These are phyloP conservation scores for Dothistroma septosporum DNA, from an alignment of 2,329 filamentous ascomycete genomes.

Conservation along the genomic window DNA sequence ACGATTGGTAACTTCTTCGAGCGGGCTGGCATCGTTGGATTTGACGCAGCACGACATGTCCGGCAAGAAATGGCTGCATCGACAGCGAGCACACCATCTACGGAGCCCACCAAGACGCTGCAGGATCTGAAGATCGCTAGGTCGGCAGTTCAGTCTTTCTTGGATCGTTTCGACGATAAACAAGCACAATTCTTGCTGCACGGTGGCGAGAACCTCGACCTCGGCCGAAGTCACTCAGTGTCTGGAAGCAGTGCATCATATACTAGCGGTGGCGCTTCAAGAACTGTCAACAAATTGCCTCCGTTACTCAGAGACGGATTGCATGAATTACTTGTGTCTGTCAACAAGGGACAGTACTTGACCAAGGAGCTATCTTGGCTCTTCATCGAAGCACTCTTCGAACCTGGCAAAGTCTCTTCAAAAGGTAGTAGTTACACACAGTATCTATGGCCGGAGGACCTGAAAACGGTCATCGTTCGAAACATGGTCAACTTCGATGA, in stretches of 20 bases:
- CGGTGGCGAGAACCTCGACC: conserved; percentile 26
- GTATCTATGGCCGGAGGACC: conserved; percentile 52
- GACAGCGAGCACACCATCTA: neutral
- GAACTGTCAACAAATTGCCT: conserved; percentile 12
- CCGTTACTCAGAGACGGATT: conserved; percentile 35
- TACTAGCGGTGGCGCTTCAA: conserved; percentile 13
- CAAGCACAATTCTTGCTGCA: conserved; percentile 26
- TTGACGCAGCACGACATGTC: conserved; percentile 28
- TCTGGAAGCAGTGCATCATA: conserved; percentile 16
- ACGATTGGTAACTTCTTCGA: conserved; percentile 51
- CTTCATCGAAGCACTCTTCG: conserved; percentile 53
- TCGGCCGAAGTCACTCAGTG: conserved; percentile 16
- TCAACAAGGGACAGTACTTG: conserved; percentile 48
- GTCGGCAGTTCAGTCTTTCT: conserved; percentile 25
- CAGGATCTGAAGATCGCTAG: conserved; percentile 20
- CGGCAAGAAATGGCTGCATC: conserved; percentile 26
- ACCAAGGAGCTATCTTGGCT: conserved; percentile 50
- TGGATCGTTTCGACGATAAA: conserved; percentile 30
- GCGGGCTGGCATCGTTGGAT: conserved; percentile 46
- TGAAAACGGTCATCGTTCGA: conserved; percentile 54
- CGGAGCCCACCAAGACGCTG: conserved; percentile 1
- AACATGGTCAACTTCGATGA: conserved; percentile 54
- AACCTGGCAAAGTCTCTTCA: conserved; percentile 34
- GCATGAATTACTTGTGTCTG: conserved; percentile 38
- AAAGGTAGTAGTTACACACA: conserved; percentile 45